Evolutionary conservation across 768 basidiomycete genomes (phyloP), one percentile per base, ranked within the genome.

Genomic region (Boletus rex-veris): DNA sequence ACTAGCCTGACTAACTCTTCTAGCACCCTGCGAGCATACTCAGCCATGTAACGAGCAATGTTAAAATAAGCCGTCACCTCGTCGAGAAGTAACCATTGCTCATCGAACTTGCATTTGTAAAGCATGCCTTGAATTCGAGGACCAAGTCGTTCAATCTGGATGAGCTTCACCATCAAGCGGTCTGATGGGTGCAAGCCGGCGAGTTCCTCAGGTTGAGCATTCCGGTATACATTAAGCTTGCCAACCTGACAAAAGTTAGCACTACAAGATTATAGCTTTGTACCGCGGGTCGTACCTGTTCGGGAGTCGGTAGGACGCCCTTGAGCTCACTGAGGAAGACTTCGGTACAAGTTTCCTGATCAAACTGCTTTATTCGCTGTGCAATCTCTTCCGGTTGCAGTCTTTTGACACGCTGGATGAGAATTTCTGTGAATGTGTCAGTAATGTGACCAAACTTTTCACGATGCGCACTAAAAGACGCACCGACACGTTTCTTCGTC

Each of bases 61-160:
- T 40, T 41, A 33, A 26, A 26, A 45, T 31, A 38, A 8, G 16
- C 14, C 33, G 80, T 56, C 49, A 90, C 92, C 60, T 92, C 90
- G 53, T 95, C 89, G 48, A 93, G 76, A 42, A 98, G 73, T 9
- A 80, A 66, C 82, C 87, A 86, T 28, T 84, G 85, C 65, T 98
- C 95, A 8, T 92, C 88, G 64, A 97, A 98, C 40, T 83, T 82
- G 54, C 84, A 83, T 63, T 87, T 88, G 68, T 94, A 98, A 33
- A 97, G 77, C 97, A 99, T 98, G n/a, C 92, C 87, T 64, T 96
- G 85, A 55, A 98, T 86, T 10, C 97, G 84, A 43, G 92, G 89
- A 10, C 79, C 81, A 10, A 99, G 77, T 35, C 92, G 86, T 40
- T 96, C 84, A 26, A 98, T 94, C 69, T 97, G 92, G 63, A 98